phyloP scores from a whole-genome alignment of 202 grass and related monocot species.

The Saccharum hybrid region DNA sequence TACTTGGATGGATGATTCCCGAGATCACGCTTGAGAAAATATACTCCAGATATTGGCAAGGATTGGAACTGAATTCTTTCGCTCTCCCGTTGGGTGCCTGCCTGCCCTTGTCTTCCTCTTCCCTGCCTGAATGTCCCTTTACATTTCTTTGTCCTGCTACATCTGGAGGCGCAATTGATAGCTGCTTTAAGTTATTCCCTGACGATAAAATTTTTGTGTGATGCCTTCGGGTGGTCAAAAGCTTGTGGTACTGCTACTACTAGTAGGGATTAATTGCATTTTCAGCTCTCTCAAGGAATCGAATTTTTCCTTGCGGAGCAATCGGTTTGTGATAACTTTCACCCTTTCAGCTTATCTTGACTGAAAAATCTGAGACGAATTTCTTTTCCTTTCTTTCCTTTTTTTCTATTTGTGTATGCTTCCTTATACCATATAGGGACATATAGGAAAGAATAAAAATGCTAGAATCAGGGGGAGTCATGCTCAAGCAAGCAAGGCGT shows the following conservation, averaged over 20 bases:
- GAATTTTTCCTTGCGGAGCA: constrained; percentile 24
- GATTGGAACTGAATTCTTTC: constrained; percentile 58
- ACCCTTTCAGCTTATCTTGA: constrained; percentile 24
- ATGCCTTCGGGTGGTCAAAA: constrained; percentile 52
- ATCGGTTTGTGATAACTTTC: constrained; percentile 19
- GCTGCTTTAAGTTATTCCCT: constrained; percentile 47
- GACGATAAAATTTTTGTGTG: constrained; percentile 35
- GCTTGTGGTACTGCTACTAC: constrained; percentile 4
- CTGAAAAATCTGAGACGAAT: neutral
- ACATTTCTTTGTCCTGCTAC: constrained; percentile 52
- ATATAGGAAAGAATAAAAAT: neutral
- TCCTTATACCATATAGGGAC: constrained; percentile 37
- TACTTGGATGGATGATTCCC: constrained; percentile 45
- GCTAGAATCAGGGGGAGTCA: constrained; percentile 3
- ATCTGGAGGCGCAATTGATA: constrained; percentile 44
- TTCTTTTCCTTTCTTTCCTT: neutral
- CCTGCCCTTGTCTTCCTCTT: neutral
- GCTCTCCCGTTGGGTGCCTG: constrained; percentile 11
- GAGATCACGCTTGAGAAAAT: constrained; percentile 41
- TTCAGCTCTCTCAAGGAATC: constrained; percentile 41
- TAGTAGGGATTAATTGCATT: constrained; percentile 39
- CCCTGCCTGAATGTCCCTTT: constrained; percentile 37
- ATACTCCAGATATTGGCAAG: constrained; percentile 40
- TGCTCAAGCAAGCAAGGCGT: neutral
- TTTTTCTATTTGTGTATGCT: neutral